phyloP scores from a whole-genome alignment of 768 basidiomycete genomes.

The Amyloporia xantha region DNA sequence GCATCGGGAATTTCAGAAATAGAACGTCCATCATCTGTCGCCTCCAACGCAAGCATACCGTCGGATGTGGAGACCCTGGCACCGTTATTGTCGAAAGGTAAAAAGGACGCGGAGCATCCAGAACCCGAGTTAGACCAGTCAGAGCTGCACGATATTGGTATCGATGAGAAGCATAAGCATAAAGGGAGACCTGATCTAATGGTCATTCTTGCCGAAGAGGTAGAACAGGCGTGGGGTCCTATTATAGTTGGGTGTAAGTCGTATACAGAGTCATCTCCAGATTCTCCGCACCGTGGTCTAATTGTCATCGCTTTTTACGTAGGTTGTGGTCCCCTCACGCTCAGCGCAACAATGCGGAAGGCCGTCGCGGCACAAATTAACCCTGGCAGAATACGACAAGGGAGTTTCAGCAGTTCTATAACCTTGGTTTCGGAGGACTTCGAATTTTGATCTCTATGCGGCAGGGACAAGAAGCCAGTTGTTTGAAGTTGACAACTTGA shows the following conservation, averaged over 20 bases:
- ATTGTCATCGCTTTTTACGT: no score
- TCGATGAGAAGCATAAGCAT: conserved; percentile 56
- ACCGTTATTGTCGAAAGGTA: conserved; percentile 20
- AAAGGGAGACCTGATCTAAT: conserved; percentile 63
- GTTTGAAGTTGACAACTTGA: no score
- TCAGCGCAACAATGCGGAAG: conserved; percentile 66
- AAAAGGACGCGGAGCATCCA: conserved; percentile 20
- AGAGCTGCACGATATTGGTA: conserved; percentile 53
- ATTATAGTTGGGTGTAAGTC: conserved; percentile 66
- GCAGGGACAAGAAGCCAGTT: no score
- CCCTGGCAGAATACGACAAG: conserved; percentile 42
- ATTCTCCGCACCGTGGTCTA: neutral
- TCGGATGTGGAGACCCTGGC: conserved; percentile 23
- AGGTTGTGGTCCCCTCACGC: conserved; percentile 70
- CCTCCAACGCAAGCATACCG: conserved; percentile 15
- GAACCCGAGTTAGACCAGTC: conserved; percentile 45
- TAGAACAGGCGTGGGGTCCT: conserved; percentile 45
- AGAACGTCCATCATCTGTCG: conserved; percentile 8
- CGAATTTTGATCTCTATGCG: conserved; percentile 51
- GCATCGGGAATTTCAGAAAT: neutral
- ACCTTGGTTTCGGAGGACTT: conserved; percentile 64
- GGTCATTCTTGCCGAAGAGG: conserved; percentile 58
- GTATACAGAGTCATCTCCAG: neutral
- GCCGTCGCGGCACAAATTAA: conserved; percentile 55
- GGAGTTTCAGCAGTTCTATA: conserved; percentile 54